A percentile compares a stretch with the other conserved stretches of the same genome.
Evolutionary conservation across 176 grass and related monocot genomes (phyloP).

Genomic region (Aegilops longissima): DNA sequence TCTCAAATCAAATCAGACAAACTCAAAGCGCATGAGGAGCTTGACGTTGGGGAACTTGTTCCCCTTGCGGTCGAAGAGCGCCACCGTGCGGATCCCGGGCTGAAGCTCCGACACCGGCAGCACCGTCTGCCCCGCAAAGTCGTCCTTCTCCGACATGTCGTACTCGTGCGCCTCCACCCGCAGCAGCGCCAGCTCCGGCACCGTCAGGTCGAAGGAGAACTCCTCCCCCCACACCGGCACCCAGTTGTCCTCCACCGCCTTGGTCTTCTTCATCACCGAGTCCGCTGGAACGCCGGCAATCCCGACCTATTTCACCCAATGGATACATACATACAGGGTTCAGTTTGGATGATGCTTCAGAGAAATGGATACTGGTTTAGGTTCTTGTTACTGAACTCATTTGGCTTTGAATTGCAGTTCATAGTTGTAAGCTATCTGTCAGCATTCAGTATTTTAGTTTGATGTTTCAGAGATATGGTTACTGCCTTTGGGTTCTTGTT

Average conservation of each 20-base stretch:
- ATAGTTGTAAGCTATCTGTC: too few species aligned
- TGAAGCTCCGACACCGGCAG: constrained; percentile 74
- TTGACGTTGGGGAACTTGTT: constrained; percentile 52
- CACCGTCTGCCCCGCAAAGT: constrained; percentile 82
- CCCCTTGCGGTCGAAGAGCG: constrained; percentile 68
- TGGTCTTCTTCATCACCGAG: constrained; percentile 61
- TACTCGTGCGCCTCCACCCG: constrained; percentile 86
- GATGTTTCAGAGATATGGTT: too few species aligned
- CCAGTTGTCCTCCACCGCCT: constrained; percentile 86
- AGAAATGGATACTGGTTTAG: neutral
- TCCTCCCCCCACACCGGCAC: constrained; percentile 79
- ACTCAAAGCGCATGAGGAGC: constrained; percentile 86
- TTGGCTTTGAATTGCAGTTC: too few species aligned
- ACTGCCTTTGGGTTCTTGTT: neutral
- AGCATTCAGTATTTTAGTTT: too few species aligned
- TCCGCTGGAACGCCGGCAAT: constrained; percentile 80
- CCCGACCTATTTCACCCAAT: constrained; percentile 41
- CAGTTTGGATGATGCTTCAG: neutral
- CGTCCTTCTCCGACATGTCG: constrained; percentile 97
- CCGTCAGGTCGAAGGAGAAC: constrained; percentile 55
- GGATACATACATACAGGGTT: neutral
- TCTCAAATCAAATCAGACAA: constrained; percentile 32
- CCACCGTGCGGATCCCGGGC: constrained; percentile 76
- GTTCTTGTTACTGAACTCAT: too few species aligned
- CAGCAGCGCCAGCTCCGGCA: constrained; percentile 87